Evolutionary conservation across 148 eudicot species (phyloP).

Genomic region (Fagopyrum tataricum): DNA sequence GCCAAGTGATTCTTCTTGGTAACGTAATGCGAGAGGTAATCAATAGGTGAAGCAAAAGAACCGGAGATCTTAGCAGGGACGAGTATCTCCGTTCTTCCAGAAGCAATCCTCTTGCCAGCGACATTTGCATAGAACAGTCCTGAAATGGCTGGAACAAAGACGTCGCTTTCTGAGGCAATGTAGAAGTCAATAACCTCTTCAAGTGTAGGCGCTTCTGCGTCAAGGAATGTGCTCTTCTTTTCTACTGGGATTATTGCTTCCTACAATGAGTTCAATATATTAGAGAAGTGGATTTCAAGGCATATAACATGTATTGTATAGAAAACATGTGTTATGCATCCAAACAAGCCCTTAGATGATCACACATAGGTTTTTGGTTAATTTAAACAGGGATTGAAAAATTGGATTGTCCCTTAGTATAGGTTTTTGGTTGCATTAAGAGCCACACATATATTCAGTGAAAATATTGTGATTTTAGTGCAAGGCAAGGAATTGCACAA

Average conservation of each 20-base stretch:
- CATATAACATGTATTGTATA: too few relatives aligned
- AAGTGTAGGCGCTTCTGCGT: slow-evolving; percentile 45
- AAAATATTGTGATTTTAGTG: background rate
- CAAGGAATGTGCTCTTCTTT: slow-evolving; percentile 58
- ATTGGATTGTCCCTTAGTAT: too few relatives aligned
- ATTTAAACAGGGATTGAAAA: too few relatives aligned
- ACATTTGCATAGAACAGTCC: slow-evolving; percentile 88
- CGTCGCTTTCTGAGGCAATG: slow-evolving; percentile 76
- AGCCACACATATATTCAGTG: background rate
- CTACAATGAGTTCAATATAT: slow-evolving; percentile 28
- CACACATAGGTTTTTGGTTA: too few relatives aligned
- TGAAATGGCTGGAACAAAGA: slow-evolving; percentile 86
- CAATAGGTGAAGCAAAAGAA: slow-evolving; percentile 41
- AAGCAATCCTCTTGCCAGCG: slow-evolving; percentile 80
- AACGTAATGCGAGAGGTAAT: slow-evolving; percentile 62
- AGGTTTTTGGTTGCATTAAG: background rate
- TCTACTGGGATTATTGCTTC: slow-evolving; percentile 85
- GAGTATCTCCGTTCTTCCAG: slow-evolving; percentile 79
- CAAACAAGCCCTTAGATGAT: too few relatives aligned
- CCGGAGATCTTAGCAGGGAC: slow-evolving; percentile 57
- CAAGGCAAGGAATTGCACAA: slow-evolving; percentile 1
- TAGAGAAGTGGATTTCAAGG: background rate
- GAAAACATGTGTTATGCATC: too few relatives aligned
- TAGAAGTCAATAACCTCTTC: slow-evolving; percentile 84
- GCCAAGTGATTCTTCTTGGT: slow-evolving; percentile 85